Base-by-base conservation (phyloP, 1,284 basidiomycete species). In the Austroboletus novae-zelandiae region DNA sequence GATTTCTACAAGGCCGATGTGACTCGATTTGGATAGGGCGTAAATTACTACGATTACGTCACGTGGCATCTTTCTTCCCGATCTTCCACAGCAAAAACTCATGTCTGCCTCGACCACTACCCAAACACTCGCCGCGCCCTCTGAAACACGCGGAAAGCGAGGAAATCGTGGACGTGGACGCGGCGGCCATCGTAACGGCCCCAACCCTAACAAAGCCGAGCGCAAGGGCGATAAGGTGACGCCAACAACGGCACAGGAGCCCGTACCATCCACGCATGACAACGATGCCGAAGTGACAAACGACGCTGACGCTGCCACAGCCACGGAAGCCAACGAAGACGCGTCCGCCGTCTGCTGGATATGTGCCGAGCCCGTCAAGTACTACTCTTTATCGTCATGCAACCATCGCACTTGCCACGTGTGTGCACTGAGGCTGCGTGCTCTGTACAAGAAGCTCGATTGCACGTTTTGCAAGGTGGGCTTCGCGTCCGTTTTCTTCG, bases 381-480 rank as follows among this genome's bases (percentile, higher is more conserved):
- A 92, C 66, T 95, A 87, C 70, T 85, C 91, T 10, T 72, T 98
- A 15, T 89, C 93, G 9, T 83, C 88, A 45, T 99, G 96, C 73
- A 93, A 94, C 65, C 96, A 99, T 68, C 77, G 89, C 39, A 94
- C 90, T 8, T 96, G 93, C 72, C 91, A 95, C 71, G 86, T 97
- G 50, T 99, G 96, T 65, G 87, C 92, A 1, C 73, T 98, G 44
- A 82, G 96, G n/a, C 72, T 99, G 25, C 75, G 94, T 29, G 94
- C 93, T 1, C 76, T 99, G 51, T 99, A 98, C 78, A 98, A 98
- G 74, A 91, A 89, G 66, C 73, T 73, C 49, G 91, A 96, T 14
- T 99, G 96, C 69, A 94, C 95, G 2, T 97, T 97, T 68, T 99
- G 97, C 80, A 99, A 98, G 80, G 91, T 88, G 47, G 8, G 76